Base-by-base conservation (phyloP, 2,329 filamentous ascomycete species). In the Pseudocercospora vitis region DNA sequence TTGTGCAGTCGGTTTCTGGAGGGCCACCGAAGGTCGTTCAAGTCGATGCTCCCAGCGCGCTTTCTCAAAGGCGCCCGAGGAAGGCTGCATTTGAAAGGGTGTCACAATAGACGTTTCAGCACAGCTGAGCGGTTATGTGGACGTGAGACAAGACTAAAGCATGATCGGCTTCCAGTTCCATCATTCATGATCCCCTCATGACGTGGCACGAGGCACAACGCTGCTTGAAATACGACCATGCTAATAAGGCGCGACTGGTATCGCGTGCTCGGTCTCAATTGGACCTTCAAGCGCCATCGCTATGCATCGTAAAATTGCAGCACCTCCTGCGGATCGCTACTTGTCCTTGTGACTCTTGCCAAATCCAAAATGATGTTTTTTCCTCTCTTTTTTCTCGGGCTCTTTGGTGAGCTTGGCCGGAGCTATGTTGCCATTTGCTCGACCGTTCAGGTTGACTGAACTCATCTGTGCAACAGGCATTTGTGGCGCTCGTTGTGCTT, bases 401-500 rank as follows among this genome's bases (percentile, higher is more conserved):
- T 75, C 73, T 69, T 87, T 86, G 72, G 83, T 84, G 63, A 82
- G 57, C 63, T 71, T 76, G 31, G 62, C 65, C 33, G 59, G 60
- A 59, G 66, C 68, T 33, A 60, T 60, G 49, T 65, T 48, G 52
- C 48, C 64, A 44, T 59, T 59, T 7, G 53, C 48, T 26, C 56
- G 49, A 4, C 66, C 64, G 52, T 66, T 71, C 29, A 86, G 67
- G 31, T 74, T 78, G 78, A 86, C 81, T 32, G 72, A 76, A 12
- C 72, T 74, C 77, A 86, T 81, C 23, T 78, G 77, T 56, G 78
- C 74, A 4, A 76, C 80, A 4, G 83, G 84, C 11, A 78, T 78
- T 46, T 68, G 31, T 18, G 58, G 52, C 48, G 54, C 51, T 28
- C 42, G 57, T 18, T 59, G 60, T 35, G 54, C 50, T 37, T 40